Evolutionary conservation across 306 rosid species (phyloP), one percentile per base, ranked within the genome.

Genomic region (Trifolium pratense): DNA sequence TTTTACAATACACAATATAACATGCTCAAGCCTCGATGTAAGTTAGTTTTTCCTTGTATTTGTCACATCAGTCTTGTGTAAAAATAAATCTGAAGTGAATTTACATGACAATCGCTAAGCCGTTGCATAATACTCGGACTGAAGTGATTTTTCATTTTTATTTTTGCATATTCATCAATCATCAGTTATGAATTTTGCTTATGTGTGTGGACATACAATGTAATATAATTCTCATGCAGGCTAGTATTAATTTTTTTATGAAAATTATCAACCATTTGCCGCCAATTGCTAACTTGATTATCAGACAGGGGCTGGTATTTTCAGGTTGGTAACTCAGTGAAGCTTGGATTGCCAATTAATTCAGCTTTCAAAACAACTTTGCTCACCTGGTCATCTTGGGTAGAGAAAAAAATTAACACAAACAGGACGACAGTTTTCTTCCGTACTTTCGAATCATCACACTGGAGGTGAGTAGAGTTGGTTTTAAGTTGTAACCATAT

Each of bases 221-320:
- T 43, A 66, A 29, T 66, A 18, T 10, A 20, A 18, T 49, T 49
- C 49, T 13, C 29, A 5, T 16, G 29, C 63, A 34, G 11, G 31
- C 26, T 42, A 45, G 17, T 68, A 36, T 48, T 59, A 21, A n/a
- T 2, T 6, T 10, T 72, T 37, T 48, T 6, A 42, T 68, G 69
- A 45, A 62, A 53, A 72, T 34, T 43, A 77, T 51, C 21, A 68
- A 32, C 5, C 43, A 61, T 69, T n/a, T 26, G 14, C 10, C 82
- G 51, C 86, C 81, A 82, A 83, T 4, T 85, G 43, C 88, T 87
- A 83, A 84, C 76, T 23, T 73, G 83, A 32, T 80, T 52, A 57
- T 80, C 73, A 80, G 83, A 81, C 99, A 91, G 99, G 88, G 99
- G 97, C 78, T 87, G 92, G 88, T 91, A 94, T 85, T 91, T 94